Percentiles rank a stretch among this genome's conserved stretches.
phyloP scores from a whole-genome alignment of 2,329 filamentous ascomycete species.

The Tolypocladium endophyticum region DNA sequence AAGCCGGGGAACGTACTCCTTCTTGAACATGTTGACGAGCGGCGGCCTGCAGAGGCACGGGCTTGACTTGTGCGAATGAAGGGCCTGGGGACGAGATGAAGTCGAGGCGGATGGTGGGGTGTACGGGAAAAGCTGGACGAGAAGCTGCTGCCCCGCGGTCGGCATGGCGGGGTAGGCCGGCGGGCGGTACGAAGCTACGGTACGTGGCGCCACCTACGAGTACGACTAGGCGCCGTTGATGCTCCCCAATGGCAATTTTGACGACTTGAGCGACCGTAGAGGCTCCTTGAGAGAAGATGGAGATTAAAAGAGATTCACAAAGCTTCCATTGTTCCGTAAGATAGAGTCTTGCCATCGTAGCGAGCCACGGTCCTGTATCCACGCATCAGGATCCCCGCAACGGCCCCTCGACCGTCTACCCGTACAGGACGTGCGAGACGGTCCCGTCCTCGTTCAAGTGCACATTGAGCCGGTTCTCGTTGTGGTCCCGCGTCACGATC shows the following conservation, averaged over 20 bases:
- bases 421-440: slow-evolving; percentile 47
- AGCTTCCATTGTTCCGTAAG: too few relatives aligned
- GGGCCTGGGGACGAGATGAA: neutral
- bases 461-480: slow-evolving; percentile 45
- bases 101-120: neutral
- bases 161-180: slow-evolving; percentile 14
- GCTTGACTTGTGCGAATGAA: neutral
- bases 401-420: slow-evolving; percentile 21
- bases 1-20: slow-evolving; percentile 53
- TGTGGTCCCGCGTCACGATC: slow-evolving; percentile 49
- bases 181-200: too few relatives aligned
- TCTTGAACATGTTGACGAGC: slow-evolving; percentile 69
- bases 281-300: too few relatives aligned
- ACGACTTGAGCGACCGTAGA: too few relatives aligned
- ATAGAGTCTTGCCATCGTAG: neutral
- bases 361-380: neutral
- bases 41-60: neutral
- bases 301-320: too few relatives aligned
- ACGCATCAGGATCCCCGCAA: neutral
- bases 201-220: too few relatives aligned
- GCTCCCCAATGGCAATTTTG: too few relatives aligned
- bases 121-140: slow-evolving; percentile 3
- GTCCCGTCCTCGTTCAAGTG: slow-evolving; percentile 49
- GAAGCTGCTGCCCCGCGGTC: slow-evolving; percentile 4
- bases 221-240: neutral